Conservation (phyloP, 371 early-diverging fungal species). For the Mucor circinelloides region DNA sequence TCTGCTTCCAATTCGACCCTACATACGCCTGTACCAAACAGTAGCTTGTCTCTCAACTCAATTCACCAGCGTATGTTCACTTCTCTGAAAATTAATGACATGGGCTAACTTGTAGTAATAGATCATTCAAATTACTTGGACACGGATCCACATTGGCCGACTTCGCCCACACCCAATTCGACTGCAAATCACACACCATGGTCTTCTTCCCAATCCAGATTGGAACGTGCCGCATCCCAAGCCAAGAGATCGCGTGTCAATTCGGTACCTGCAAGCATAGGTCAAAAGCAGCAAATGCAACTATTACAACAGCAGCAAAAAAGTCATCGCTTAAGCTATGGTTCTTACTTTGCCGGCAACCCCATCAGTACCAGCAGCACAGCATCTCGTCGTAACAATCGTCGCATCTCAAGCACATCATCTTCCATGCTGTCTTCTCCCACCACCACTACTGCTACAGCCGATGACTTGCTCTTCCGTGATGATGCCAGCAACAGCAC, state of each 20-base stretch:
- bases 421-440: slow-evolving; percentile 2
- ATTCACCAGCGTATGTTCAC: not conserved
- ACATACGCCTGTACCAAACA: slow-evolving; percentile 13
- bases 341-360: slow-evolving; percentile 15
- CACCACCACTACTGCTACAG: not conserved
- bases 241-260: slow-evolving; percentile 45
- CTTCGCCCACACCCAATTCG: not conserved
- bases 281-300: slow-evolving; percentile 30
- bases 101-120: slow-evolving; percentile 1
- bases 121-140: not conserved
- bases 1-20: not conserved
- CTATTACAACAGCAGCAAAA: slow-evolving; percentile 15
- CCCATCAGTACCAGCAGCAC: not conserved
- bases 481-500: not conserved
- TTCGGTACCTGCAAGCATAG: slow-evolving; percentile 35
- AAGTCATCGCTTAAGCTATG: slow-evolving; percentile 26
- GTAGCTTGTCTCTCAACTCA: slow-evolving; percentile 18
- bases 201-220: slow-evolving; percentile 26
- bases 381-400: slow-evolving; percentile 2
- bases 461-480: slow-evolving; percentile 1
- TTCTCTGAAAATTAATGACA: not conserved
- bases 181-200: slow-evolving; percentile 9
- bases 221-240: slow-evolving; percentile 20
- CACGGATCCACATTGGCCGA: slow-evolving; percentile 6
- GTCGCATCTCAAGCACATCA: slow-evolving; percentile 4